Conservation (phyloP, 2,329 filamentous ascomycete genomes). For the Erysiphe neolycopersici region DNA sequence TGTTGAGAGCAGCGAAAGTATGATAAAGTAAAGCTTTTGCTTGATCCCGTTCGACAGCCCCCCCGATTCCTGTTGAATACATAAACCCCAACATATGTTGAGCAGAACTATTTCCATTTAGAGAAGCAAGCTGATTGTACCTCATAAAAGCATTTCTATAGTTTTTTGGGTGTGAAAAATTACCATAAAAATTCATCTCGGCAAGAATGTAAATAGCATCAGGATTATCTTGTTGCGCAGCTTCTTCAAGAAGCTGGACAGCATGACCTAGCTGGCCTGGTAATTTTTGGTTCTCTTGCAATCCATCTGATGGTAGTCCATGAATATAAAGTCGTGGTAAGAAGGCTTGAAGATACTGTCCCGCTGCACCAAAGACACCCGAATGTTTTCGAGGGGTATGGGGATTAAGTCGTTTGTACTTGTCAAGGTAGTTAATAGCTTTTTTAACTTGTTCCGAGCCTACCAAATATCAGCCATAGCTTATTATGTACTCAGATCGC, state of each 20-base stretch:
- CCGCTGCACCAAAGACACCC: conserved; percentile 26
- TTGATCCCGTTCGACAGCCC: conserved; percentile 58
- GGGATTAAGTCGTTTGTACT: conserved; percentile 10
- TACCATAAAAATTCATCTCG: conserved; percentile 92
- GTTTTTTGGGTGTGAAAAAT: conserved; percentile 65
- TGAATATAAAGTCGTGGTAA: conserved; percentile 41
- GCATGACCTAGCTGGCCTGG: conserved; percentile 26
- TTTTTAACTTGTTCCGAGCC: conserved; percentile 14
- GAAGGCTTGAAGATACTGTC: conserved; percentile 33
- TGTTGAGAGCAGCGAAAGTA: conserved; percentile 67
- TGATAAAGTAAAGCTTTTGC: conserved; percentile 83
- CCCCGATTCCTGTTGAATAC: conserved; percentile 78
- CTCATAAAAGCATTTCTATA: conserved; percentile 54
- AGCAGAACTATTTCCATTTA: conserved; percentile 69
- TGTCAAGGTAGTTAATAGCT: conserved; percentile 13
- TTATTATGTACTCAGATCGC: background rate
- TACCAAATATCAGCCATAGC: conserved; percentile 6
- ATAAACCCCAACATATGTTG: conserved; percentile 91
- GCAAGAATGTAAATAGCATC: conserved; percentile 77
- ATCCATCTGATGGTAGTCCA: conserved; percentile 18
- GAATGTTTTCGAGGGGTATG: conserved; percentile 21
- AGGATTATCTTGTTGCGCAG: conserved; percentile 29
- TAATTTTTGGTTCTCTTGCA: conserved; percentile 13
- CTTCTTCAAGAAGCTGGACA: conserved; percentile 28
- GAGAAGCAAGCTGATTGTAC: conserved; percentile 51